Evolutionary conservation across 768 basidiomycete species (phyloP).

Genomic region (Boletus sp.): DNA sequence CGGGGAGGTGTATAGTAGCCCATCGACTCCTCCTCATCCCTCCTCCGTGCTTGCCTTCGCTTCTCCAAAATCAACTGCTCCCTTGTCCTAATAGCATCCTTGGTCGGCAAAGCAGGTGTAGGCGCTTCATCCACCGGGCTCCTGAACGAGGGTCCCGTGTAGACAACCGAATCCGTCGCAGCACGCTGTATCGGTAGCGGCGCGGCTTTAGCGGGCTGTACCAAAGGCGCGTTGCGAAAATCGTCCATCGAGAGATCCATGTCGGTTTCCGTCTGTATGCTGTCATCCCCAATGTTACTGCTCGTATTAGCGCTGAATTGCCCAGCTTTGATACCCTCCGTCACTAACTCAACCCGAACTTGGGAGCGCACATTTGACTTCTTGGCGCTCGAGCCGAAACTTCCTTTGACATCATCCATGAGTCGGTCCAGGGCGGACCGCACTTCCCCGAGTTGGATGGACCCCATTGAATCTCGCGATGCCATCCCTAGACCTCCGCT

Average conservation of each 20-base stretch:
- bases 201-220: slow-evolving; percentile 1
- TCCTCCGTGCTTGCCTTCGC: slow-evolving; percentile 55
- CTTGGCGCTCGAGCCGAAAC: slow-evolving; percentile 24
- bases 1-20: slow-evolving; percentile 34
- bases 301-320: slow-evolving; percentile 34
- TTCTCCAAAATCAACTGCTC: slow-evolving; percentile 72
- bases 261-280: slow-evolving; percentile 31
- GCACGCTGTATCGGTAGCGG: slow-evolving; percentile 43
- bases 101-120: slow-evolving; percentile 47
- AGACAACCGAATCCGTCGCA: slow-evolving; percentile 46
- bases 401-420: slow-evolving; percentile 59
- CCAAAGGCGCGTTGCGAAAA: slow-evolving; percentile 18
- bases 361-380: slow-evolving; percentile 10
- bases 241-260: slow-evolving; percentile 29
- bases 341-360: slow-evolving; percentile 27
- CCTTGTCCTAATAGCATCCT: slow-evolving; percentile 61
- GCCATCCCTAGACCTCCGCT: slow-evolving; percentile 22
- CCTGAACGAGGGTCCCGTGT: slow-evolving; percentile 30
- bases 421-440: slow-evolving; percentile 68
- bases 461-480: slow-evolving; percentile 41
- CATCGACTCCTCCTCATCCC: slow-evolving; percentile 47
- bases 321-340: slow-evolving; percentile 32
- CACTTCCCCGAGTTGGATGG: slow-evolving; percentile 64
- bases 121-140: slow-evolving; percentile 35
- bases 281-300: slow-evolving; percentile 30